A percentile compares a stretch with the other conserved stretches of the same genome.
Evolutionary conservation across 352 stramenopile species (phyloP).

Genomic region (Peronospora farinosa): DNA sequence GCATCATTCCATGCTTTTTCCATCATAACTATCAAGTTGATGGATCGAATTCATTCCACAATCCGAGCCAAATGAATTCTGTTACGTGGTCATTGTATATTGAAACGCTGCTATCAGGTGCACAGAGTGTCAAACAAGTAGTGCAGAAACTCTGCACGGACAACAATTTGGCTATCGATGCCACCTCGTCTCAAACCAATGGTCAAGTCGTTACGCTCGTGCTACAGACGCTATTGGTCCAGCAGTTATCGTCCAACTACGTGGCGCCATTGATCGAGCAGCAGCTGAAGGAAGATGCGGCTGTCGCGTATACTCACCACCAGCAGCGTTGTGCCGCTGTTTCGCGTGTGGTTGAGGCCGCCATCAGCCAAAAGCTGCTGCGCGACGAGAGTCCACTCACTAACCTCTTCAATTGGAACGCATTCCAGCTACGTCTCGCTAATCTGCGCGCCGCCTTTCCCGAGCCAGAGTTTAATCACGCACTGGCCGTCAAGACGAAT

Average conservation of each 20-base stretch:
- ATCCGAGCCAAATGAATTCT: slow-evolving; percentile 12
- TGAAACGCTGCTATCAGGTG: slow-evolving; percentile 14
- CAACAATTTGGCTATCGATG: slow-evolving; percentile 19
- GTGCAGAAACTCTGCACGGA: slow-evolving; percentile 30
- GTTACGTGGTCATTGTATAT: slow-evolving; percentile 26
- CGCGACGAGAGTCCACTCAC: slow-evolving; percentile 48
- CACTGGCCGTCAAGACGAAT: slow-evolving; percentile 78
- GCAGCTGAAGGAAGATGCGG: slow-evolving; percentile 29
- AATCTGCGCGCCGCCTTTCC: slow-evolving; percentile 53
- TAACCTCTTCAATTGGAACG: slow-evolving; percentile 64
- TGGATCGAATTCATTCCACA: slow-evolving; percentile 4
- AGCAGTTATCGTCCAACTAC: slow-evolving; percentile 25
- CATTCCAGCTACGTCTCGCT: slow-evolving; percentile 47
- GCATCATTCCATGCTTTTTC: too few species aligned
- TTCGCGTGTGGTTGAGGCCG: slow-evolving; percentile 40
- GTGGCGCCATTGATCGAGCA: slow-evolving; percentile 42
- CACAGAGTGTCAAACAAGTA: slow-evolving; percentile 18
- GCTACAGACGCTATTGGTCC: slow-evolving; percentile 25
- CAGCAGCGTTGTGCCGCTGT: slow-evolving; percentile 29
- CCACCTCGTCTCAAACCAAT: slow-evolving; percentile 8
- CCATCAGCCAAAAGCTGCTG: slow-evolving; percentile 42
- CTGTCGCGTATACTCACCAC: slow-evolving; percentile 27
- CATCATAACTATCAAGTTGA: too few species aligned
- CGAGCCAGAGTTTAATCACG: slow-evolving; percentile 65
- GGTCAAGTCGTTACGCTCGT: slow-evolving; percentile 28